phyloP scores from a whole-genome alignment of 306 rosid genomes.

The Acacia melanoxylon region DNA sequence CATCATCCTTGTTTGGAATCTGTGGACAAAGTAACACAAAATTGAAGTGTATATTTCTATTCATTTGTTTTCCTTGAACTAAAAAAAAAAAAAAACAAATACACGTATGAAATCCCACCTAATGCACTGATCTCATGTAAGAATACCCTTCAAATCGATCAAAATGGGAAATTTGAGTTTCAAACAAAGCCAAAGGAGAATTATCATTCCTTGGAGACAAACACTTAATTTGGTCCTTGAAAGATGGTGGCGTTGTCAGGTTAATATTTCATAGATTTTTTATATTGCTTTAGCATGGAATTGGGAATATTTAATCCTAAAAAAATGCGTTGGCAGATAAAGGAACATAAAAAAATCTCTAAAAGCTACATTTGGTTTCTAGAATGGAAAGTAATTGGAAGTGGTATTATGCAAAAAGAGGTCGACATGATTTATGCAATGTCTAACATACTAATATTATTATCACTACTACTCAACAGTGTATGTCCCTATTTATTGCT shows the following conservation, averaged over 20 bases:
- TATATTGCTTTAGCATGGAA: background rate
- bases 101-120: background rate
- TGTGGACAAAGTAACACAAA: conserved; percentile 24
- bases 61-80: background rate
- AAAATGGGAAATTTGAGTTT: background rate
- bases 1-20: conserved; percentile 57
- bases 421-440: background rate
- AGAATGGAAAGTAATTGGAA: background rate
- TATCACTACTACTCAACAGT: background rate
- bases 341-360: background rate
- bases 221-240: background rate
- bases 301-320: background rate
- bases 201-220: background rate
- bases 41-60: background rate
- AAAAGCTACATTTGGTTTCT: background rate
- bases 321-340: background rate
- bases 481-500: background rate
- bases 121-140: background rate
- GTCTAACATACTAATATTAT: background rate
- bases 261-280: background rate
- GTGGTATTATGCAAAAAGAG: background rate
- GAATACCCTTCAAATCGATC: background rate
- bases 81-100: background rate
- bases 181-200: background rate
- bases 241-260: background rate